A percentile compares a stretch with the other conserved stretches of the same genome.
These are phyloP conservation scores for Magnolia sinica DNA, from an alignment of 164 flowering plant genomes.

Conservation along the genomic window DNA sequence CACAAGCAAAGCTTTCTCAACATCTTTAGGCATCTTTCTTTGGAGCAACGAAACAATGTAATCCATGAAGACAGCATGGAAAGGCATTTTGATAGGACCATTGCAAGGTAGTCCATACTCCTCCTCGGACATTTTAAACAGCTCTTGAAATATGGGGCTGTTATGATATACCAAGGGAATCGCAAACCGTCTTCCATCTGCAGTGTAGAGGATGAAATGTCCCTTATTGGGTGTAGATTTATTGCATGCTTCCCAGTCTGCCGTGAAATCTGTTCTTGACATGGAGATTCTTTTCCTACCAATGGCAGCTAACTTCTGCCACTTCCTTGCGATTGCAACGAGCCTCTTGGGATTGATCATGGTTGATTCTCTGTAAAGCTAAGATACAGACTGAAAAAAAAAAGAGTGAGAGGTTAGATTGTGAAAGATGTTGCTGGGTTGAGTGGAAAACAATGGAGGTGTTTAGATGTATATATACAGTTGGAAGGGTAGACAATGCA, in stretches of 20 bases:
- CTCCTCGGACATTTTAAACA: constrained; percentile 29
- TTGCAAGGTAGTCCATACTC: constrained; percentile 22
- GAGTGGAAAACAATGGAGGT: not conserved
- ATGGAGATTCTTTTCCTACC: constrained; percentile 9
- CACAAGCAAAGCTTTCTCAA: constrained; percentile 19
- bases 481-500: not conserved
- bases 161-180: constrained; percentile 26
- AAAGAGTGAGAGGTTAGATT: not conserved
- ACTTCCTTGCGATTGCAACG: constrained; percentile 5
- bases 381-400: not conserved
- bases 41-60: constrained; percentile 13
- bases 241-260: not conserved
- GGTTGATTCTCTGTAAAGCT: not conserved
- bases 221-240: constrained; percentile 10
- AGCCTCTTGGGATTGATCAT: constrained; percentile 9
- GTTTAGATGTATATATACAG: not conserved
- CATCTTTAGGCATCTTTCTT: not conserved
- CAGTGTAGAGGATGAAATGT: constrained; percentile 16
- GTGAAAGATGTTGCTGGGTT: not conserved
- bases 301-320: not conserved
- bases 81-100: constrained; percentile 27
- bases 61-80: constrained; percentile 21
- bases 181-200: constrained; percentile 13
- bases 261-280: not conserved
- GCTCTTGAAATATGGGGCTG: constrained; percentile 21